Percentiles rank a stretch among this genome's conserved stretches.
These are phyloP conservation scores for Ganoderma multipileum DNA, from an alignment of 1,284 basidiomycete genomes.

Conservation along the genomic window DNA sequence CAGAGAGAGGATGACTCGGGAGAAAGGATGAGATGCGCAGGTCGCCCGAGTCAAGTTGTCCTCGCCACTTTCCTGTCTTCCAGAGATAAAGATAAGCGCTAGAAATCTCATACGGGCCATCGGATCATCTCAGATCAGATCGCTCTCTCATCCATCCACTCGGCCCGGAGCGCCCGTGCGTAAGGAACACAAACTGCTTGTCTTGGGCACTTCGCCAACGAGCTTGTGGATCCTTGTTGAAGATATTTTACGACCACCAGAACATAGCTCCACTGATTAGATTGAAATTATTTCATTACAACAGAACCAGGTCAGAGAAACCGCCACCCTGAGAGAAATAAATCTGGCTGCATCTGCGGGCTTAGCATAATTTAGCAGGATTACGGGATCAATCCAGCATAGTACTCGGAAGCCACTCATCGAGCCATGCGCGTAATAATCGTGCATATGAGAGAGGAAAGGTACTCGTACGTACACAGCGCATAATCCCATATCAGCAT, in stretches of 20 bases:
- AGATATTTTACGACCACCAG: too few relatives aligned
- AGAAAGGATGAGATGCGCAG: conserved; percentile 11
- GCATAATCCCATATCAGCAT: background rate
- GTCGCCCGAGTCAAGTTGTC: conserved; percentile 23
- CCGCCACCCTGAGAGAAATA: too few relatives aligned
- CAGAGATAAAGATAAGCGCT: conserved; percentile 29
- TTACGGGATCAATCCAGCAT: background rate
- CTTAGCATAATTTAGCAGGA: background rate
- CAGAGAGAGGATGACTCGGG: background rate
- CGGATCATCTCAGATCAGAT: conserved; percentile 30
- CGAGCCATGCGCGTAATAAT: background rate
- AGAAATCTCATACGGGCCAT: conserved; percentile 7
- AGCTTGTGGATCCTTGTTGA: too few relatives aligned
- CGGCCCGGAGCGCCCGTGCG: conserved; percentile 3
- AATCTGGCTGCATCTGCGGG: too few relatives aligned
- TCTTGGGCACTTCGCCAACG: too few relatives aligned
- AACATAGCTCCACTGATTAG: too few relatives aligned
- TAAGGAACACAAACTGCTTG: too few relatives aligned
- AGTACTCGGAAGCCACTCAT: background rate
- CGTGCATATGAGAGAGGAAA: background rate
- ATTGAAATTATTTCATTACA: too few relatives aligned
- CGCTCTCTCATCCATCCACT: background rate
- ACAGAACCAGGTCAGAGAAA: too few relatives aligned
- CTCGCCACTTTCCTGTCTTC: conserved; percentile 16
- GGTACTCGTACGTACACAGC: conserved; percentile 15